Conservation (phyloP, 148 eudicot genomes). For the Talinum fruticosum region DNA sequence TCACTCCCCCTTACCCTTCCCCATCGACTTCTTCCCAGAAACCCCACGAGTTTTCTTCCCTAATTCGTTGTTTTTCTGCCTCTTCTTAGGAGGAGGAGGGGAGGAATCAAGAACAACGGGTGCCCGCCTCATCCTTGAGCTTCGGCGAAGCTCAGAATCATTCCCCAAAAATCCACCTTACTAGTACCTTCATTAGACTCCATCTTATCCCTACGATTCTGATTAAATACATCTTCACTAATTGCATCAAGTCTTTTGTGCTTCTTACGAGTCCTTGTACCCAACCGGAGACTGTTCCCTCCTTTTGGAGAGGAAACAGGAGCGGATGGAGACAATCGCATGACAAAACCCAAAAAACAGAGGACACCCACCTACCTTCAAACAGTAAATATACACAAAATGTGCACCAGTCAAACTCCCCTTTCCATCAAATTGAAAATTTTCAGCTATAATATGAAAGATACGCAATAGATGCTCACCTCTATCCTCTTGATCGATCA, state of each 20-base stretch:
- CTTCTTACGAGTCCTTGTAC: conserved; percentile 57
- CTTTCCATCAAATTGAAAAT: neutral
- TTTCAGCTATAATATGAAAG: neutral
- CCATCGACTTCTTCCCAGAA: conserved; percentile 32
- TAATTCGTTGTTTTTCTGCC: conserved; percentile 40
- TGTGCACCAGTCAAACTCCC: conserved; percentile 1
- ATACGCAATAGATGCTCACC: conserved; percentile 18
- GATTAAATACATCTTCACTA: conserved; percentile 56
- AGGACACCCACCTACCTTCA: conserved; percentile 19
- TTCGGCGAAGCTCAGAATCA: conserved; percentile 67
- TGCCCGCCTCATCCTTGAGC: conserved; percentile 59
- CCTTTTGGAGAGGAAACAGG: conserved; percentile 32
- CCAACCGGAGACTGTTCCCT: conserved; percentile 41
- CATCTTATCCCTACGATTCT: conserved; percentile 29
- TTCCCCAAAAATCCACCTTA: conserved; percentile 27
- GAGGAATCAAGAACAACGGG: conserved; percentile 82
- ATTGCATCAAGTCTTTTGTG: conserved; percentile 84
- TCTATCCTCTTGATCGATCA: conserved; percentile 22
- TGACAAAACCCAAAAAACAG: conserved; percentile 43
- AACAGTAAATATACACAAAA: conserved; percentile 16
- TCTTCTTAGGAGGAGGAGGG: conserved; percentile 63
- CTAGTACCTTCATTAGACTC: conserved; percentile 37
- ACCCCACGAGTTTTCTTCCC: conserved; percentile 25
- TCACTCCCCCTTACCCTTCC: conserved; percentile 35
- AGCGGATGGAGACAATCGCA: conserved; percentile 60